Conservation (phyloP, 1,284 basidiomycete species). For the Exobasidium rhododendri region DNA sequence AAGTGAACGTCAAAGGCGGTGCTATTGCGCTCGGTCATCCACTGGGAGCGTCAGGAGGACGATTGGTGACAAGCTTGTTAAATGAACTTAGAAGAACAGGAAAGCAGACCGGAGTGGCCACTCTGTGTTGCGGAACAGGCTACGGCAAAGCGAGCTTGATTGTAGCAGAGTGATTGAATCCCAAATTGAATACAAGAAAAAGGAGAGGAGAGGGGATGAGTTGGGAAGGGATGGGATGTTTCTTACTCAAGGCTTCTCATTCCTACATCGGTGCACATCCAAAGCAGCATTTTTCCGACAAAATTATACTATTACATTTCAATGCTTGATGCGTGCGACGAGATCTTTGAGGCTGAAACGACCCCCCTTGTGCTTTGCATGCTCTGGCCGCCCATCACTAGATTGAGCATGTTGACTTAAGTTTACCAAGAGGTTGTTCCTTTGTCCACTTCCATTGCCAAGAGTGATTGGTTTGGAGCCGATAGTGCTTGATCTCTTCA, state of each 20-base stretch:
- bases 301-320: too few species aligned
- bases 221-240: too few species aligned
- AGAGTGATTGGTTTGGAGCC: neutral
- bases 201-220: too few species aligned
- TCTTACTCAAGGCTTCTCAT: too few species aligned
- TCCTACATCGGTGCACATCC: too few species aligned
- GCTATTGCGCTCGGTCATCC: slow-evolving; percentile 53
- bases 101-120: slow-evolving; percentile 43
- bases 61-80: slow-evolving; percentile 46
- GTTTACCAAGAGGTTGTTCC: neutral
- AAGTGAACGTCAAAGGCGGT: slow-evolving; percentile 52
- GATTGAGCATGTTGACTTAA: neutral
- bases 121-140: slow-evolving; percentile 51
- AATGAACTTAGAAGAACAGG: slow-evolving; percentile 45
- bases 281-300: too few species aligned
- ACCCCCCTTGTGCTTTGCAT: slow-evolving; percentile 1
- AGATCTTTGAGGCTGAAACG: neutral
- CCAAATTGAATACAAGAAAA: too few species aligned
- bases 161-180: slow-evolving; percentile 41
- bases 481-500: neutral
- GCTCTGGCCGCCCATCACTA: neutral
- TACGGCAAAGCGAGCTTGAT: slow-evolving; percentile 47
- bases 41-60: slow-evolving; percentile 47
- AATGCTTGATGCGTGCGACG: slow-evolving; percentile 2
- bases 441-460: neutral